These are phyloP conservation scores for Melanogaster broomeanus DNA, from an alignment of 768 basidiomycete species.

Conservation along the genomic window DNA sequence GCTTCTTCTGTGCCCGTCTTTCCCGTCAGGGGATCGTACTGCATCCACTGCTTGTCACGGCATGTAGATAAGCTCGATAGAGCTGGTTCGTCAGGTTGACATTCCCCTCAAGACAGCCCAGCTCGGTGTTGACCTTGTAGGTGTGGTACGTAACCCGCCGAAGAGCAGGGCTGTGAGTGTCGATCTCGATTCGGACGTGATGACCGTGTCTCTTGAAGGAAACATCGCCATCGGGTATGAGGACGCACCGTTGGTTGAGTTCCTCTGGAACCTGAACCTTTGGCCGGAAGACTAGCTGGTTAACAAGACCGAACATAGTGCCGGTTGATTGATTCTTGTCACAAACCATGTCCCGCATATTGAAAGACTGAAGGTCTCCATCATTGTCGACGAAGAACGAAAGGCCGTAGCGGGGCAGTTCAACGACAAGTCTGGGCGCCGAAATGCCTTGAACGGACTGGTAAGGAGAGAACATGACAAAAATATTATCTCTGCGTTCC, in stretches of 20 bases:
- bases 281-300: slow-evolving; percentile 37
- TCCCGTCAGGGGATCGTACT: slow-evolving; percentile 43
- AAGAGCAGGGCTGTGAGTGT: not conserved
- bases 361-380: slow-evolving; percentile 36
- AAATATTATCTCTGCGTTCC: slow-evolving; percentile 12
- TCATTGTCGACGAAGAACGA: slow-evolving; percentile 35
- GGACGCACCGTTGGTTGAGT: slow-evolving; percentile 4
- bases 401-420: slow-evolving; percentile 37
- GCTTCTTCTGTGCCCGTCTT: slow-evolving; percentile 45
- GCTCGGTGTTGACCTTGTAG: slow-evolving; percentile 25
- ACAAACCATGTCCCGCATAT: slow-evolving; percentile 39
- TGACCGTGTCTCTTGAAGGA: not conserved
- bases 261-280: slow-evolving; percentile 1
- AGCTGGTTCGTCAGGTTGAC: slow-evolving; percentile 22
- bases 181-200: not conserved
- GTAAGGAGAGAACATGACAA: slow-evolving; percentile 9
- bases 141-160: slow-evolving; percentile 14
- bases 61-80: slow-evolving; percentile 43
- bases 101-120: slow-evolving; percentile 27
- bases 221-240: slow-evolving; percentile 8
- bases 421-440: slow-evolving; percentile 10
- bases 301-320: slow-evolving; percentile 42
- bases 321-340: slow-evolving; percentile 39
- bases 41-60: slow-evolving; percentile 35
- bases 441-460: not conserved